Percentiles rank a stretch among this genome's conserved stretches.
phyloP scores from a whole-genome alignment of 441 rosid species.

The Erodium chrysanthum region DNA sequence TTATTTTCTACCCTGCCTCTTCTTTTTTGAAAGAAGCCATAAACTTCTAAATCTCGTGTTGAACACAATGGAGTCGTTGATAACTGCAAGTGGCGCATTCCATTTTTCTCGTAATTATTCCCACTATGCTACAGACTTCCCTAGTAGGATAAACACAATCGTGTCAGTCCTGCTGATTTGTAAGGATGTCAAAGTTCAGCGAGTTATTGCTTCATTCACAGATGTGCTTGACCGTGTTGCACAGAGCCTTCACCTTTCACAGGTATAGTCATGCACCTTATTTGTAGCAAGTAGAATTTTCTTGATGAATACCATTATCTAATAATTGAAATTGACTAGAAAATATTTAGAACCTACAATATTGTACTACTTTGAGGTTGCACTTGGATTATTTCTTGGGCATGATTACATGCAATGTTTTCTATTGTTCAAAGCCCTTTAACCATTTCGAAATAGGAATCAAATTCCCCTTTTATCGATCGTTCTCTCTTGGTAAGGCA shows the following conservation, averaged over 20 bases:
- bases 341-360: not conserved
- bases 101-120: conserved; percentile 21
- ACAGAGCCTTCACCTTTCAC: conserved; percentile 31
- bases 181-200: conserved; percentile 39
- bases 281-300: not conserved
- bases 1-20: conserved; percentile 51
- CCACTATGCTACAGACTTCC: conserved; percentile 21
- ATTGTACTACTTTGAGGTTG: not conserved
- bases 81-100: conserved; percentile 28
- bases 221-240: conserved; percentile 38
- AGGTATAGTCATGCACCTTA: conserved; percentile 34
- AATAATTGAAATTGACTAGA: not conserved
- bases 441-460: not conserved
- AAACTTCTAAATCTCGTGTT: conserved; percentile 39
- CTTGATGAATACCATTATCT: not conserved
- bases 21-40: conserved; percentile 56
- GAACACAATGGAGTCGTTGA: conserved; percentile 30
- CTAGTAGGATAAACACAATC: conserved; percentile 31
- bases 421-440: not conserved
- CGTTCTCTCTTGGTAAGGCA: no score
- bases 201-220: conserved; percentile 31
- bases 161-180: conserved; percentile 44
- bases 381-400: not conserved
- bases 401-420: not conserved
- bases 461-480: not conserved